These are phyloP conservation scores for Kwoniella sp. DNA, from an alignment of 768 basidiomycete species.

Conservation along the genomic window DNA sequence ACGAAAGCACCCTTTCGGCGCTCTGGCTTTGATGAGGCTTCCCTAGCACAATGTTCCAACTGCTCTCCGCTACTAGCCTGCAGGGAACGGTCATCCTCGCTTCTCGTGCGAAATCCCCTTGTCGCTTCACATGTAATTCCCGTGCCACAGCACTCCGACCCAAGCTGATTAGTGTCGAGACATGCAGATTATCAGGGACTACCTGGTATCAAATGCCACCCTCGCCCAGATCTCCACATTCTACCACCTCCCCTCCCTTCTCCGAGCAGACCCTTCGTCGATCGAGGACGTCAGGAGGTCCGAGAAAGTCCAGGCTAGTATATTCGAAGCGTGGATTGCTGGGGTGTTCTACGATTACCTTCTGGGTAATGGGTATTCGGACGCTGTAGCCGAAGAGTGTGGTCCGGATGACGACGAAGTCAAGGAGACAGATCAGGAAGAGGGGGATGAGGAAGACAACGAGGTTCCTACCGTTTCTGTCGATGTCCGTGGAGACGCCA, in stretches of 20 bases:
- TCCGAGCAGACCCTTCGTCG: conserved; percentile 21
- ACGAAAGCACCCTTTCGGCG: too few species aligned
- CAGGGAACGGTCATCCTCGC: too few species aligned
- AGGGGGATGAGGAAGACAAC: background rate
- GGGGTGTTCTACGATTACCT: conserved; percentile 40
- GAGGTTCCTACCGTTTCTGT: background rate
- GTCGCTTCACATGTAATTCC: too few species aligned
- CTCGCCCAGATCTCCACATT: conserved; percentile 35
- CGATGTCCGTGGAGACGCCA: background rate
- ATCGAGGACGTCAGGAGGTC: conserved; percentile 10
- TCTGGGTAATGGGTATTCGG: background rate
- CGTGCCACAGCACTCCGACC: too few species aligned
- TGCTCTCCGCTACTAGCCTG: too few species aligned
- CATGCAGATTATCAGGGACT: conserved; percentile 38
- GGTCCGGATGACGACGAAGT: background rate
- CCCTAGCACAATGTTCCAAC: too few species aligned
- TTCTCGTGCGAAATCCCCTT: too few species aligned
- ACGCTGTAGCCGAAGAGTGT: background rate
- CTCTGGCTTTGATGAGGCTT: too few species aligned
- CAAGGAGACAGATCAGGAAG: background rate
- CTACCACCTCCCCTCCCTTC: conserved; percentile 31
- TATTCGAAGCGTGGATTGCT: conserved; percentile 46
- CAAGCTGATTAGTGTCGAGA: too few species aligned
- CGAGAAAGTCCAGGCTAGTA: conserved; percentile 31
- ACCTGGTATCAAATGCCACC: conserved; percentile 34